Conservation (phyloP, 345 rosid genomes). For the Corchorus olitorius region DNA sequence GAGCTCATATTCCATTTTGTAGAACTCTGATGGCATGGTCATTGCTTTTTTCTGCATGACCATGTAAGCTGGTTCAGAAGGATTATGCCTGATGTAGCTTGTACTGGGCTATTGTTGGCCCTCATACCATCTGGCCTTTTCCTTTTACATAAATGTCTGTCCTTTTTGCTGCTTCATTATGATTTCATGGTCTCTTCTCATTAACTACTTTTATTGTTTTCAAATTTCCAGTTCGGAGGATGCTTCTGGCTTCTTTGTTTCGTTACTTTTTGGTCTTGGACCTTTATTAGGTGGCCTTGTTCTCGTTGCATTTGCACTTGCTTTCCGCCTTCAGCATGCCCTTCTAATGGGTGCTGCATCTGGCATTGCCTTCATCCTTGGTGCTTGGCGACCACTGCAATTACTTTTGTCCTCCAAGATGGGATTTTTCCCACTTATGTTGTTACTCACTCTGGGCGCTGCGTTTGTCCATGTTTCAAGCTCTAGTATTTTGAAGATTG, state of each 20-base stretch:
- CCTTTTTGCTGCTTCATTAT: background rate
- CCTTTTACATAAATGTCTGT: background rate
- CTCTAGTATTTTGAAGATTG: slow-evolving; percentile 58
- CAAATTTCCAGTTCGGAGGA: slow-evolving; percentile 80
- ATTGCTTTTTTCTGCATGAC: background rate
- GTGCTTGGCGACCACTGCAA: slow-evolving; percentile 90
- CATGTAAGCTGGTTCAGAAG: background rate
- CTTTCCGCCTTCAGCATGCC: slow-evolving; percentile 85
- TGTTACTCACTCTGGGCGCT: slow-evolving; percentile 64
- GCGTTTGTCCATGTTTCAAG: slow-evolving; percentile 53
- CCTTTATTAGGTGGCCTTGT: slow-evolving; percentile 85
- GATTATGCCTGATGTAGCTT: background rate
- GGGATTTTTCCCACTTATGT: slow-evolving; percentile 62
- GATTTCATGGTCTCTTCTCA: slow-evolving; percentile 14
- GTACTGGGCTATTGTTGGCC: background rate
- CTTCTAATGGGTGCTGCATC: slow-evolving; percentile 93
- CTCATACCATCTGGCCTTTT: background rate
- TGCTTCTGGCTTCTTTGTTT: slow-evolving; percentile 97
- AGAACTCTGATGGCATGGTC: background rate
- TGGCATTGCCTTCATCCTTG: slow-evolving; percentile 91
- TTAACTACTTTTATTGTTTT: slow-evolving; percentile 24
- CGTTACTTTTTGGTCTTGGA: slow-evolving; percentile 95
- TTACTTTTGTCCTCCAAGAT: slow-evolving; percentile 75
- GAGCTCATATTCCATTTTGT: background rate
- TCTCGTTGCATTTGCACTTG: slow-evolving; percentile 76